Conservation (phyloP, 202 grass and related monocot genomes). For the Brachypodium distachyon region DNA sequence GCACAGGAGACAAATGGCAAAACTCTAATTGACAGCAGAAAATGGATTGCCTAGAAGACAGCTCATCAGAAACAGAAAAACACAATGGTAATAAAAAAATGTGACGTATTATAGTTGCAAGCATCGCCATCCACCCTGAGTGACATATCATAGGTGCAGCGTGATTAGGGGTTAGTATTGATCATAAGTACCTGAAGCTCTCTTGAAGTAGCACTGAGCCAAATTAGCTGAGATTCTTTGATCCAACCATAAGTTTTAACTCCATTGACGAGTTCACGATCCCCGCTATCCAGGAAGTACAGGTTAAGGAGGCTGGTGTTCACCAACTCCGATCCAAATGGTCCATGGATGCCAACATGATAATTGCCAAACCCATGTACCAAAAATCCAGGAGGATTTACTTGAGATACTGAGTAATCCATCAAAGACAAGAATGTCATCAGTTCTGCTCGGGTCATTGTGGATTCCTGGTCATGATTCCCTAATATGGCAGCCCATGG, state of each 20-base stretch:
- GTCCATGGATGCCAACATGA: slow-evolving; percentile 59
- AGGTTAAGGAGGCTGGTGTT: slow-evolving; percentile 87
- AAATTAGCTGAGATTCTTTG: slow-evolving; percentile 67
- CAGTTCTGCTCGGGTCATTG: slow-evolving; percentile 74
- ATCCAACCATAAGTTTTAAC: slow-evolving; percentile 90
- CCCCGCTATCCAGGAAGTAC: slow-evolving; percentile 86
- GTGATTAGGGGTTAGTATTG: background rate
- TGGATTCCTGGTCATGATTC: slow-evolving; percentile 94
- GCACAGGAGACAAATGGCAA: background rate
- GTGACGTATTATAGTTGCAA: background rate
- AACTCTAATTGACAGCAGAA: background rate
- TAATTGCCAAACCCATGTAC: slow-evolving; percentile 91
- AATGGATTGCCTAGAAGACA: background rate
- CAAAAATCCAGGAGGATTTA: slow-evolving; percentile 69
- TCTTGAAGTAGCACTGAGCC: slow-evolving; percentile 57
- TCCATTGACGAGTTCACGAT: slow-evolving; percentile 60
- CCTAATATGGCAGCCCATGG: slow-evolving; percentile 83
- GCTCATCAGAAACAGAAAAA: background rate
- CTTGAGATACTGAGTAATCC: slow-evolving; percentile 88
- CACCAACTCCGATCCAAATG: slow-evolving; percentile 52
- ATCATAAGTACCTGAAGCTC: slow-evolving; percentile 53
- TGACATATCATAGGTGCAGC: background rate
- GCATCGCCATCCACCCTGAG: background rate
- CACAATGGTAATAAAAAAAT: background rate
- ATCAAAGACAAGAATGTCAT: slow-evolving; percentile 80